phyloP scores from a whole-genome alignment of 108 stramenopile genomes.

The Nannochloropsis gaditana region DNA sequence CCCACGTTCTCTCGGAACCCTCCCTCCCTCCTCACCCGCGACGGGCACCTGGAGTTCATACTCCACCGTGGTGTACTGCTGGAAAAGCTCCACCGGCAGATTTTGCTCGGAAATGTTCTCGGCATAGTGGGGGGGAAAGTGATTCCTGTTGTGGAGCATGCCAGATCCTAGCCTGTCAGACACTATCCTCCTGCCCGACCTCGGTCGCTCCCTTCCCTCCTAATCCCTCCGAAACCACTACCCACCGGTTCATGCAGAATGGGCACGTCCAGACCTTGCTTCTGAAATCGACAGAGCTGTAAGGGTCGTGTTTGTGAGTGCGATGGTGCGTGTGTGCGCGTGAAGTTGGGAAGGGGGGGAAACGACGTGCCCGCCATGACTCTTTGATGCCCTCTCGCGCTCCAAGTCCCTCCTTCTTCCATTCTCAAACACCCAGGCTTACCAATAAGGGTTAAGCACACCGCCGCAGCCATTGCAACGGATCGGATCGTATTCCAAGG shows the following conservation, averaged over 20 bases:
- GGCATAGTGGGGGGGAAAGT: conserved; percentile 98
- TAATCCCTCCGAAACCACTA: background rate
- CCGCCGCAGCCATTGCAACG: conserved; percentile 92
- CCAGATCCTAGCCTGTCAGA: background rate
- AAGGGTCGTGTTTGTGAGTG: background rate
- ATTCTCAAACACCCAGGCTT: conserved; percentile 42
- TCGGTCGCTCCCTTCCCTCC: background rate
- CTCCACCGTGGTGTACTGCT: conserved; percentile 94
- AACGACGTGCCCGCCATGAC: background rate
- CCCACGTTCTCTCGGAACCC: background rate
- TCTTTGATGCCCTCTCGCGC: background rate
- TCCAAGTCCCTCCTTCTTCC: background rate
- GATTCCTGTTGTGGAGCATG: conserved; percentile 62
- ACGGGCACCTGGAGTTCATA: conserved; percentile 78
- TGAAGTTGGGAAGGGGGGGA: background rate
- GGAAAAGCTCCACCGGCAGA: conserved; percentile 96
- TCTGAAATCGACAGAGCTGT: conserved; percentile 73
- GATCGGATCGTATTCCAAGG: conserved; percentile 93
- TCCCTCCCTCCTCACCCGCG: conserved; percentile 26
- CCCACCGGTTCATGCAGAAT: conserved; percentile 71
- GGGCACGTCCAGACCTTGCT: conserved; percentile 96
- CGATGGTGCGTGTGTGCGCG: background rate
- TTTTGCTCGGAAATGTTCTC: conserved; percentile 95
- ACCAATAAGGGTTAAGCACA: conserved; percentile 93
- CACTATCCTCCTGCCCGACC: background rate